These are phyloP conservation scores for Phytophthora foliorum DNA, from an alignment of 352 stramenopile species.

Conservation along the genomic window DNA sequence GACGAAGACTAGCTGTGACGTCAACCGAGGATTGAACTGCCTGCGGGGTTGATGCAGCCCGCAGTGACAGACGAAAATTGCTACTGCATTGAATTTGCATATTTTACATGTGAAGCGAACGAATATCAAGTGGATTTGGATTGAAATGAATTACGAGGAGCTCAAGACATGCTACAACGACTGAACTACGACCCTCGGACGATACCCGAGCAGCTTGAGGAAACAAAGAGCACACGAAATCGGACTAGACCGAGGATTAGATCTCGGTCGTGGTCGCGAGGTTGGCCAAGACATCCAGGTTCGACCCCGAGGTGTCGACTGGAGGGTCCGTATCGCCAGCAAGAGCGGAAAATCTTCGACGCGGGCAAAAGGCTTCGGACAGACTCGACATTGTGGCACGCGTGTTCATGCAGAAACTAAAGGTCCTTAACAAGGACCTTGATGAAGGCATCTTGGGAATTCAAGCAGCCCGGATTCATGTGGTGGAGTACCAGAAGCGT, in stretches of 20 bases:
- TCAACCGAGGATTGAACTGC: neutral
- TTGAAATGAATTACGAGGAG: neutral
- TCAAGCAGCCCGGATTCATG: too few relatives aligned
- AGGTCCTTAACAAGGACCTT: too few relatives aligned
- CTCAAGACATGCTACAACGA: neutral
- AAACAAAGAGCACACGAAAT: too few relatives aligned
- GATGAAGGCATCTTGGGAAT: too few relatives aligned
- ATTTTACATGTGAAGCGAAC: neutral
- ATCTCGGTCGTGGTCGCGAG: neutral
- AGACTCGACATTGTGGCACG: too few relatives aligned
- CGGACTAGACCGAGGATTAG: neutral
- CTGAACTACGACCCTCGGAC: neutral
- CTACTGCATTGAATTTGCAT: neutral
- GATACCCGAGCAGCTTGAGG: neutral
- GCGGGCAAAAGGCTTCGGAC: too few relatives aligned
- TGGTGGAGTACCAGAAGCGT: too few relatives aligned
- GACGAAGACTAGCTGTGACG: neutral
- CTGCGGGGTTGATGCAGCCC: neutral
- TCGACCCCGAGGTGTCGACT: too few relatives aligned
- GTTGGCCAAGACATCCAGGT: neutral
- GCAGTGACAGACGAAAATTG: neutral
- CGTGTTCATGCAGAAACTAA: too few relatives aligned
- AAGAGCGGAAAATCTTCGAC: too few relatives aligned
- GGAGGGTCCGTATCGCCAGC: too few relatives aligned
- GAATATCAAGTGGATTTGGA: neutral